Conservation (phyloP, 1,284 basidiomycete species). For the Pyrrhoderma lamaoense region DNA sequence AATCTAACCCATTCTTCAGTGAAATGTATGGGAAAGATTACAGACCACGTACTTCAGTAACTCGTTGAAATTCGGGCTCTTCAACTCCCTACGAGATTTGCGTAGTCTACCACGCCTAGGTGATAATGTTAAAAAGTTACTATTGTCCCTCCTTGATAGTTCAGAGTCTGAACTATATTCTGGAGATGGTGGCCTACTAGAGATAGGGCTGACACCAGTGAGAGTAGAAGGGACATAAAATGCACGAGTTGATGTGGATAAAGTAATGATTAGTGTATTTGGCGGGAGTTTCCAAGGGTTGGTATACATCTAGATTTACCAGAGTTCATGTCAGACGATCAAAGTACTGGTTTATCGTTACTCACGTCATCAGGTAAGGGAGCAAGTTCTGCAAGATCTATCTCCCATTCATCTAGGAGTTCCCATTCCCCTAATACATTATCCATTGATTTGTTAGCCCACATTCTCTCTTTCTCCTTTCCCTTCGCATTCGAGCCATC, state of each 20-base stretch:
- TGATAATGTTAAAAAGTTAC: slow-evolving; percentile 1
- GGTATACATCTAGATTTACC: slow-evolving; percentile 31
- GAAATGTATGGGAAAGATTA: no score
- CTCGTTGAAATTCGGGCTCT: slow-evolving; percentile 58
- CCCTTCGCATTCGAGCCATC: slow-evolving; percentile 23
- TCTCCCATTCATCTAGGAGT: slow-evolving; percentile 59
- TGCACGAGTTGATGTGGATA: slow-evolving; percentile 49
- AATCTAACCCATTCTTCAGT: slow-evolving; percentile 25
- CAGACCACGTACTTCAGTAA: slow-evolving; percentile 63
- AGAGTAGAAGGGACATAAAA: slow-evolving; percentile 46
- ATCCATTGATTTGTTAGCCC: not conserved
- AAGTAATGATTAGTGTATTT: slow-evolving; percentile 63
- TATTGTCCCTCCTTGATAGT: slow-evolving; percentile 16
- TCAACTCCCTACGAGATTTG: slow-evolving; percentile 26
- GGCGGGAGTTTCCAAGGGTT: slow-evolving; percentile 52
- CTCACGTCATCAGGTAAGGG: slow-evolving; percentile 59
- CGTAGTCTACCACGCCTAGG: slow-evolving; percentile 20
- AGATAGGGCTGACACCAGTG: slow-evolving; percentile 32
- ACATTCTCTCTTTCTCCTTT: slow-evolving; percentile 22
- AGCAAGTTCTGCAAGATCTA: slow-evolving; percentile 54
- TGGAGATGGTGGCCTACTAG: slow-evolving; percentile 39
- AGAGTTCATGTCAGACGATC: slow-evolving; percentile 9
- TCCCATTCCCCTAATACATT: slow-evolving; percentile 42
- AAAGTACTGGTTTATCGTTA: slow-evolving; percentile 14
- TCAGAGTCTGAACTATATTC: slow-evolving; percentile 72